phyloP scores from a whole-genome alignment of 768 basidiomycete genomes.

The Boletellus ananiceps region DNA sequence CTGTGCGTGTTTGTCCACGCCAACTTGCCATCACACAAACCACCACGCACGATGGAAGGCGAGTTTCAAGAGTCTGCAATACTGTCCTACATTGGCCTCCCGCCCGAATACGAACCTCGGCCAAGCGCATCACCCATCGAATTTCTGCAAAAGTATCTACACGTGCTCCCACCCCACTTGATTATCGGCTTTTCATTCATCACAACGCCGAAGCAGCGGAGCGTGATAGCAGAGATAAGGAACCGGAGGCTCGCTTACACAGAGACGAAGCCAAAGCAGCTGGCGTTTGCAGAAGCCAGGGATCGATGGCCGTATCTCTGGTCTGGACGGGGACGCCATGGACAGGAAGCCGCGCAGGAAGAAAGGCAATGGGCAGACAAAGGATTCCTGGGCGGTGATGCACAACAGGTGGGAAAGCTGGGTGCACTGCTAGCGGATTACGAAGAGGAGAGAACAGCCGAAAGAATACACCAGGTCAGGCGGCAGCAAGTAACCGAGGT shows the following conservation, averaged over 20 bases:
- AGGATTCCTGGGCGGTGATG: slow-evolving; percentile 53
- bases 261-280: slow-evolving; percentile 48
- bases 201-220: slow-evolving; percentile 61
- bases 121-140: slow-evolving; percentile 54
- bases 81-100: slow-evolving; percentile 53
- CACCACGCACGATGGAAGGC: slow-evolving; percentile 1
- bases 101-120: slow-evolving; percentile 53
- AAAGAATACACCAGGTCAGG: slow-evolving; percentile 48
- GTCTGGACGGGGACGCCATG: slow-evolving; percentile 49
- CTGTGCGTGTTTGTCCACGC: slow-evolving; percentile 19
- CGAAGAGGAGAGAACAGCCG: slow-evolving; percentile 74
- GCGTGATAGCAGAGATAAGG: slow-evolving; percentile 56
- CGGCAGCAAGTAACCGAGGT: slow-evolving; percentile 37
- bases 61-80: slow-evolving; percentile 25
- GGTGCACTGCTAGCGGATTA: slow-evolving; percentile 63
- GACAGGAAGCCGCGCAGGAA: slow-evolving; percentile 52
- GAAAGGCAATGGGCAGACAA: slow-evolving; percentile 66
- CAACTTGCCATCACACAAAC: not conserved
- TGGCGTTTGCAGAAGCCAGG: slow-evolving; percentile 50
- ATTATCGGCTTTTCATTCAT: slow-evolving; percentile 38
- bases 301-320: slow-evolving; percentile 65
- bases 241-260: slow-evolving; percentile 69
- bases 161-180: slow-evolving; percentile 64
- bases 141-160: slow-evolving; percentile 59
- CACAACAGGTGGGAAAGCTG: slow-evolving; percentile 64